A percentile compares a stretch with the other conserved stretches of the same genome.
Evolutionary conservation across 805 yeast genomes (phyloP).

Genomic region (Candida tibetensis): DNA sequence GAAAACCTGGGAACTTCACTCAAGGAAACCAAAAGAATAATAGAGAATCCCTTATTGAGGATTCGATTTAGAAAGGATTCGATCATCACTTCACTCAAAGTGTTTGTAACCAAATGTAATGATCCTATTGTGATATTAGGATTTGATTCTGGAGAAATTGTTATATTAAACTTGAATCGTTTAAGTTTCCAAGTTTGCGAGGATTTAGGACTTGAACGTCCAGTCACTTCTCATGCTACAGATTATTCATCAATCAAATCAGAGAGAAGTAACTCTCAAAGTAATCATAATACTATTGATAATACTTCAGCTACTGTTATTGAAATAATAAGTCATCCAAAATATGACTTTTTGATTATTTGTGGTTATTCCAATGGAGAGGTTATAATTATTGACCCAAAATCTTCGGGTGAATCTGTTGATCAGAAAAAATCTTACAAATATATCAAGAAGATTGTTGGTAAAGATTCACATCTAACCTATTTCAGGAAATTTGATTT

Average conservation of each 20-base stretch:
- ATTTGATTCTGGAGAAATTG: constrained; percentile 62
- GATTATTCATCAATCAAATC: constrained; percentile 8
- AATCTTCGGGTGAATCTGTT: constrained; percentile 4
- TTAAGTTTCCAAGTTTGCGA: constrained; percentile 42
- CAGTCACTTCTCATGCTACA: not conserved
- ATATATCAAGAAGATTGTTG: constrained; percentile 18
- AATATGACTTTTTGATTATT: constrained; percentile 45
- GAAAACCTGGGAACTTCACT: constrained; percentile 3
- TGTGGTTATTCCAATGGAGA: constrained; percentile 70
- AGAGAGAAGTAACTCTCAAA: constrained; percentile 22
- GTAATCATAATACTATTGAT: constrained; percentile 8
- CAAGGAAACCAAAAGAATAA: constrained; percentile 24
- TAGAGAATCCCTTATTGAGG: constrained; percentile 47
- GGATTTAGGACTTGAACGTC: constrained; percentile 38
- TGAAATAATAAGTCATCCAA: constrained; percentile 25
- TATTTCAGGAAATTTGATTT: constrained; percentile 36
- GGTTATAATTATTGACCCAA: constrained; percentile 46
- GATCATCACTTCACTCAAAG: constrained; percentile 39
- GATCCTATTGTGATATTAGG: constrained; percentile 58
- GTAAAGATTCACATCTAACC: constrained; percentile 30
- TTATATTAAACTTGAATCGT: constrained; percentile 56
- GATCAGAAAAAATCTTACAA: not conserved
- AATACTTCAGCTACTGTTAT: constrained; percentile 19
- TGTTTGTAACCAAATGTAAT: constrained; percentile 23
- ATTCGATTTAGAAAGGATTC: constrained; percentile 34